These are phyloP conservation scores for Podaxis sp. DNA, from an alignment of 768 basidiomycete species.

Conservation along the genomic window DNA sequence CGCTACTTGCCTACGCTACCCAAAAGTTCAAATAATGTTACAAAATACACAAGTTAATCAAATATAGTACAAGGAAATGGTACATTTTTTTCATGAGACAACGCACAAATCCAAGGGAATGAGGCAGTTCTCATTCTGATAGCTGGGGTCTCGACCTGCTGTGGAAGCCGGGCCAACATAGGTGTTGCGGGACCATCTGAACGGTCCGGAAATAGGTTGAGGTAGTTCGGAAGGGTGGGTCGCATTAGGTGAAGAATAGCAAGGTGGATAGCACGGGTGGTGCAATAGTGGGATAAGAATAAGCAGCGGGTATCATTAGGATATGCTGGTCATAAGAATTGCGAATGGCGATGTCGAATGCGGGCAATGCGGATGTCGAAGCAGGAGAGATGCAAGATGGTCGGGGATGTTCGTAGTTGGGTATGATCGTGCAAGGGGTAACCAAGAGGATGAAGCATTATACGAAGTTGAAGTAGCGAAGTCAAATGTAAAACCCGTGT, in stretches of 20 bases:
- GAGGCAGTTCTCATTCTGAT: neutral
- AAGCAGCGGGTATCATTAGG: constrained; percentile 20
- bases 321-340: constrained; percentile 10
- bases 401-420: neutral
- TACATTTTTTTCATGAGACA: constrained; percentile 11
- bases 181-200: neutral
- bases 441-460: constrained; percentile 1
- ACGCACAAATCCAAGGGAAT: neutral
- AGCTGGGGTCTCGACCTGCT: neutral
- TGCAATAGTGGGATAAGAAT: constrained; percentile 17
- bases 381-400: neutral
- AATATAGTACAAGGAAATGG: constrained; percentile 12
- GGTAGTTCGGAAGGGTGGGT: neutral
- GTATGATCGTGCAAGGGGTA: constrained; percentile 10
- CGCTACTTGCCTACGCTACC: constrained; percentile 12
- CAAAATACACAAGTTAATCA: constrained; percentile 9
- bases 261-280: constrained; percentile 9
- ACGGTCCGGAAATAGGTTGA: neutral
- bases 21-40: constrained; percentile 14
- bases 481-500: constrained; percentile 1
- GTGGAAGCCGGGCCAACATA: neutral
- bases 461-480: constrained; percentile 2
- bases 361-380: neutral
- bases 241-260: constrained; percentile 1
- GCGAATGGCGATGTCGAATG: constrained; percentile 11